Percentiles rank a stretch among this genome's conserved stretches.
These are phyloP conservation scores for Blastobotrys ciferrii DNA, from an alignment of 1,139 yeast genomes.

Conservation along the genomic window DNA sequence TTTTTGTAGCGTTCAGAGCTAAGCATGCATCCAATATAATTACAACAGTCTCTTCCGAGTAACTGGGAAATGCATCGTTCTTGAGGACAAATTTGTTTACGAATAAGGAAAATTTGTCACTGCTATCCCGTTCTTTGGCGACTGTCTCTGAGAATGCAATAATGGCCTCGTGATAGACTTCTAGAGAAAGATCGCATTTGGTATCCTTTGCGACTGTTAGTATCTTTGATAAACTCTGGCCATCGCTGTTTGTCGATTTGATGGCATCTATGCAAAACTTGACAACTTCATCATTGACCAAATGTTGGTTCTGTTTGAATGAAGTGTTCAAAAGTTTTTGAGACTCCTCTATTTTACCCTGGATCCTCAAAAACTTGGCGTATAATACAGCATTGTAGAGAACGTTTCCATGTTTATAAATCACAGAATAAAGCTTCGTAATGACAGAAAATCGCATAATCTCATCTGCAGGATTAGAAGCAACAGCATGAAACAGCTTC, in stretches of 20 bases:
- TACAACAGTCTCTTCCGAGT: conserved; percentile 22
- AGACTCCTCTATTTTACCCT: conserved; percentile 24
- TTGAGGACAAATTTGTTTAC: conserved; percentile 14
- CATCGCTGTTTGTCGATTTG: conserved; percentile 10
- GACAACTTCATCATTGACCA: conserved; percentile 17
- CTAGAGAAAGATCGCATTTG: conserved; percentile 6
- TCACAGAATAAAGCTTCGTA: conserved; percentile 25
- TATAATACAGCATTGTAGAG: conserved; percentile 26
- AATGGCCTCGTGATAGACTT: conserved; percentile 17
- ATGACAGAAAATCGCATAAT: conserved; percentile 16
- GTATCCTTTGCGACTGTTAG: conserved; percentile 8
- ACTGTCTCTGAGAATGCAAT: conserved; percentile 14
- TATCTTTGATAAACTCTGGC: conserved; percentile 14
- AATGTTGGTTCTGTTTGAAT: conserved; percentile 7
- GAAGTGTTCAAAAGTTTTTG: conserved; percentile 16
- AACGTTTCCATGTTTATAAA: conserved; percentile 17
- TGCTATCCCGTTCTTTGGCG: neutral
- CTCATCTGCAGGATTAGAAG: neutral
- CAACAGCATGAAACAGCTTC: conserved; percentile 7
- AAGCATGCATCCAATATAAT: conserved; percentile 27
- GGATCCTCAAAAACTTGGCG: conserved; percentile 22
- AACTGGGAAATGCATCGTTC: conserved; percentile 6
- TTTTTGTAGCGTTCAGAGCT: conserved; percentile 16
- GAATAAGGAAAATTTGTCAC: conserved; percentile 12
- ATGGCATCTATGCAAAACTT: conserved; percentile 11